These are phyloP conservation scores for Penicillium pulvis DNA, from an alignment of 495 filamentous ascomycete species.

Conservation along the genomic window DNA sequence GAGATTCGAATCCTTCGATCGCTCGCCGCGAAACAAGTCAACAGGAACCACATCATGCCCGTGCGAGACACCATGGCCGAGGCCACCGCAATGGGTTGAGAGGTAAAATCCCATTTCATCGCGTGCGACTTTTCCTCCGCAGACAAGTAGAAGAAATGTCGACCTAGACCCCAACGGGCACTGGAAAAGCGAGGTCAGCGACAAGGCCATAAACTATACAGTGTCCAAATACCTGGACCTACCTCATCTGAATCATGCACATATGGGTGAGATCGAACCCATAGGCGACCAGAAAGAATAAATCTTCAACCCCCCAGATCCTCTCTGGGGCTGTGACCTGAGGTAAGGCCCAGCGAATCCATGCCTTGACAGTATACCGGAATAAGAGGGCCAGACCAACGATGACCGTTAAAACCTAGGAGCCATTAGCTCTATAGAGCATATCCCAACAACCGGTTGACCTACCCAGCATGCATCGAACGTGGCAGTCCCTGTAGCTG, in stretches of 20 bases:
- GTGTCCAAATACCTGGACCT: not conserved
- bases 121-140: conserved; percentile 20
- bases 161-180: conserved; percentile 35
- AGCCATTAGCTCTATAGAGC: not conserved
- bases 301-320: conserved; percentile 40
- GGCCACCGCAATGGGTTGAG: conserved; percentile 45
- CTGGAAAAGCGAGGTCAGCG: conserved; percentile 15
- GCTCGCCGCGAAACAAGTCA: conserved; percentile 38
- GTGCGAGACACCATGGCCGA: conserved; percentile 45
- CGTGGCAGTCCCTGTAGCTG: conserved; percentile 24
- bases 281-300: conserved; percentile 35
- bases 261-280: conserved; percentile 38
- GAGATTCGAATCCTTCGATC: conserved; percentile 30
- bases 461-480: conserved; percentile 38
- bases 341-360: conserved; percentile 39
- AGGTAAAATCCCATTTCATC: conserved; percentile 38
- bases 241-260: conserved; percentile 35
- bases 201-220: not conserved
- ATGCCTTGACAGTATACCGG: conserved; percentile 36
- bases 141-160: conserved; percentile 33
- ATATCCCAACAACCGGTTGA: too few relatives aligned
- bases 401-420: conserved; percentile 33
- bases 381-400: conserved; percentile 34
- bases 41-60: conserved; percentile 44
- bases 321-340: conserved; percentile 34